Base-by-base conservation (phyloP, 306 rosid species). In the Vicia sativa region DNA sequence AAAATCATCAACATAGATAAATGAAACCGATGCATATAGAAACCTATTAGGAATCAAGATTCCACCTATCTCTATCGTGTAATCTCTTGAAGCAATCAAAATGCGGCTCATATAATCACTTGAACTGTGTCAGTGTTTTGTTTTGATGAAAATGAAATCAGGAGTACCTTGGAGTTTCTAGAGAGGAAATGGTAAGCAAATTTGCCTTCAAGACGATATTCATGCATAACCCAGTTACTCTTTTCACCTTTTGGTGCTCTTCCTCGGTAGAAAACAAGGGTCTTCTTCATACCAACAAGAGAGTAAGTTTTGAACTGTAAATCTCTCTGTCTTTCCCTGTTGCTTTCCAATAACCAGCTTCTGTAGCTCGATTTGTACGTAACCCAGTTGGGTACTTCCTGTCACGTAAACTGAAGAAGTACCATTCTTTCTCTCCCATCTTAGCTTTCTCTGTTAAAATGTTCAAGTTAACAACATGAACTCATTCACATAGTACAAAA, bases 351-450 rank as follows among this genome's bases (percentile, higher is more conserved):
- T 93, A 93, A 4, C 98, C 98, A 21, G 96, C 98, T 60, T 90
- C 98, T 0, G 98, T 93, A 0, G 98, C 98, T 42, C 96, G 58
- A 70, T 93, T 93, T 2, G 96, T 93, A 0, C 98, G 41, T 1
- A 92, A 70, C 4, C 97, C 97, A 6, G 97, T 92, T 18, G 96
- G 98, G 66, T 90, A 93, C 72, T 93, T 93, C 21, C 98, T 59
- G 54, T 93, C 98, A 2, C 96, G 79, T 0, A 90, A 77, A 78
- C 90, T 93, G 74, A 86, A 93, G 75, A 93, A 93, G 68, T 93
- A 93, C 96, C 96, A 93, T 68, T 93, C 98, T 14, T 88, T 93
- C 78, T 93, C 98, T 1, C 98, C 98, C 97, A 93, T 85, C 64
- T 93, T 93, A 0, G 98, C 96, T 73, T 90, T 93, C 48, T 80